Conservation (phyloP, 768 basidiomycete species). For the Leucocoprinus birnbaumii region DNA sequence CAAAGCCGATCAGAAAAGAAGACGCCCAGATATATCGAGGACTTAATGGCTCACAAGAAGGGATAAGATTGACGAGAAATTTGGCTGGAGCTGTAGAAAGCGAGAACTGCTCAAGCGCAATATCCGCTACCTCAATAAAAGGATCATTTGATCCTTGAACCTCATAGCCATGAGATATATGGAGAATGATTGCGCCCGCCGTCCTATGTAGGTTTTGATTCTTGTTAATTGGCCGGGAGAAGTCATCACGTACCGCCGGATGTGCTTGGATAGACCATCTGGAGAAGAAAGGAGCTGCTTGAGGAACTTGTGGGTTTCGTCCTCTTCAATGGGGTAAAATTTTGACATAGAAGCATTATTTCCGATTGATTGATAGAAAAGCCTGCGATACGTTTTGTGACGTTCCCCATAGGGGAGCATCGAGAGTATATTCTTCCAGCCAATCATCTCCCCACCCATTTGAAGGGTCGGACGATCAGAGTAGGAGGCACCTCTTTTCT, state of each 20-base stretch:
- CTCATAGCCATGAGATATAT: conserved; percentile 41
- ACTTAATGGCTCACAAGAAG: conserved; percentile 30
- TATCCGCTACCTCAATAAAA: conserved; percentile 35
- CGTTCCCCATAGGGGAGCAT: conserved; percentile 36
- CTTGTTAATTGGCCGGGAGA: too few species aligned
- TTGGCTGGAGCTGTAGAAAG: conserved; percentile 38
- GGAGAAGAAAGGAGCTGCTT: conserved; percentile 33
- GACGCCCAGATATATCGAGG: too few species aligned
- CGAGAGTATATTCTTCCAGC: conserved; percentile 34
- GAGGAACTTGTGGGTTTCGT: conserved; percentile 36
- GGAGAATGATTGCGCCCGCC: conserved; percentile 40
- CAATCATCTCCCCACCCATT: conserved; percentile 41
- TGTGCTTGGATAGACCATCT: conserved; percentile 26
- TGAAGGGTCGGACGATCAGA: conserved; percentile 48
- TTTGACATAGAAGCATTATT: conserved; percentile 31
- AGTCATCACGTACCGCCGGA: conserved; percentile 30
- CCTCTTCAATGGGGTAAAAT: conserved; percentile 36
- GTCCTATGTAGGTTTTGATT: conserved; percentile 23
- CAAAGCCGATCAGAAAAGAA: not conserved
- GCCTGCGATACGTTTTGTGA: conserved; percentile 35
- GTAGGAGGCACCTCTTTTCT: conserved; percentile 48
- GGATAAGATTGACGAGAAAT: conserved; percentile 51
- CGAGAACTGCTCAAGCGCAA: conserved; percentile 36
- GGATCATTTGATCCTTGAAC: conserved; percentile 36
- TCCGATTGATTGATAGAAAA: conserved; percentile 40